Conservation (phyloP, 805 yeast species). For the Starmera quercuum region DNA sequence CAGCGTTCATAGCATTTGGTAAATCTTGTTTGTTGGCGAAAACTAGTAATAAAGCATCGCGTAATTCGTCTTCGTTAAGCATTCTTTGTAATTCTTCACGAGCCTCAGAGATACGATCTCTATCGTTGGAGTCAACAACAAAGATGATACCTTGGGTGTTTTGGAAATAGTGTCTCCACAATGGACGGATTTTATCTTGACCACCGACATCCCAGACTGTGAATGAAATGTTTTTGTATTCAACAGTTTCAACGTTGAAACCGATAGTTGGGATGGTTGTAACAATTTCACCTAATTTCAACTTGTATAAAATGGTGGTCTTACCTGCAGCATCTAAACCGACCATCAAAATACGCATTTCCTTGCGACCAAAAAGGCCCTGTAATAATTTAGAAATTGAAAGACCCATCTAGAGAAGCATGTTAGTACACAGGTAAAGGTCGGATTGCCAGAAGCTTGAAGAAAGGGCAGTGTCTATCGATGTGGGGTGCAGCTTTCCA, state of each 20-base stretch:
- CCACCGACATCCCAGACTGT: slow-evolving; percentile 99
- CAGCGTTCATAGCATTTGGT: slow-evolving; percentile 98
- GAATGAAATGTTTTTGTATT: slow-evolving; percentile 92
- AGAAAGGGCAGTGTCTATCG: no score
- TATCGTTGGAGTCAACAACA: slow-evolving; percentile 96
- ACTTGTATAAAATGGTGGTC: slow-evolving; percentile 91
- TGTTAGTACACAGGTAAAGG: slow-evolving; percentile 6
- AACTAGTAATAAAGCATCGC: slow-evolving; percentile 90
- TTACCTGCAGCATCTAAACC: slow-evolving; percentile 99
- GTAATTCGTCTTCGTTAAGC: slow-evolving; percentile 96
- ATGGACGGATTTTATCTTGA: slow-evolving; percentile 97
- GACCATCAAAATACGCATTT: slow-evolving; percentile 97
- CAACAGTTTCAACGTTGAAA: slow-evolving; percentile 95
- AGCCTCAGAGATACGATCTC: slow-evolving; percentile 96
- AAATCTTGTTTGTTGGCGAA: slow-evolving; percentile 98
- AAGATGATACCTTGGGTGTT: slow-evolving; percentile 98
- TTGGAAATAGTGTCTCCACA: slow-evolving; percentile 99
- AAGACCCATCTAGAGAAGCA: slow-evolving; percentile 67
- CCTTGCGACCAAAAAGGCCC: slow-evolving; percentile 95
- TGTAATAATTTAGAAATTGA: slow-evolving; percentile 88
- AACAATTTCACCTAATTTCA: slow-evolving; percentile 92
- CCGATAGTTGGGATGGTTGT: slow-evolving; percentile 97
- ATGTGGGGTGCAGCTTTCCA: no score
- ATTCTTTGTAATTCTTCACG: slow-evolving; percentile 97
- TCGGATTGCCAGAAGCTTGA: neutral